These are phyloP conservation scores for Tuber borchii DNA, from an alignment of 495 filamentous ascomycete species.

Conservation along the genomic window DNA sequence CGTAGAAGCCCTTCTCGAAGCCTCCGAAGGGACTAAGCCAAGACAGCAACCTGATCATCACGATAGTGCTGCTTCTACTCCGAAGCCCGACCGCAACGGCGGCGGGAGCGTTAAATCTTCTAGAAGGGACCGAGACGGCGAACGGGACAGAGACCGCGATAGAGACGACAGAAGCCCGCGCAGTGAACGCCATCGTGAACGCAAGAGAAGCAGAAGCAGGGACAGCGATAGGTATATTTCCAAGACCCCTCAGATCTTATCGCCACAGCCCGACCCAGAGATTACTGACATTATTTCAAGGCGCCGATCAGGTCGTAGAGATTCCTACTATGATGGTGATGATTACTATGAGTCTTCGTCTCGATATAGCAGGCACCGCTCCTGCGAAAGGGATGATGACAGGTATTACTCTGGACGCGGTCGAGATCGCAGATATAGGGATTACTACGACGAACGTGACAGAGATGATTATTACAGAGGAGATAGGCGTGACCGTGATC, in stretches of 20 bases:
- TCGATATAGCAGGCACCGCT: constrained; percentile 41
- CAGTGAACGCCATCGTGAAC: constrained; percentile 45
- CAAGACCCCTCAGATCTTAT: not conserved
- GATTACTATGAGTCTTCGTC: constrained; percentile 59
- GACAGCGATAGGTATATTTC: constrained; percentile 46
- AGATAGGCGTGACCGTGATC: constrained; percentile 49
- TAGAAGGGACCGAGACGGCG: constrained; percentile 48
- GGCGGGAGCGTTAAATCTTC: constrained; percentile 43
- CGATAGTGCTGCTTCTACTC: constrained; percentile 46
- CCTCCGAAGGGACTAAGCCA: constrained; percentile 60
- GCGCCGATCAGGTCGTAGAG: constrained; percentile 49
- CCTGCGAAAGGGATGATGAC: constrained; percentile 58
- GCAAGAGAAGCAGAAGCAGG: constrained; percentile 45
- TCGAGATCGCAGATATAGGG: constrained; percentile 66
- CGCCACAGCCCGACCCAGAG: not conserved
- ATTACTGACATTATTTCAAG: constrained; percentile 29
- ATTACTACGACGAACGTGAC: constrained; percentile 56
- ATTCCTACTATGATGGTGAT: constrained; percentile 57
- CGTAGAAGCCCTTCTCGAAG: constrained; percentile 89
- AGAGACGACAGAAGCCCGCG: constrained; percentile 62
- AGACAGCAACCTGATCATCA: constrained; percentile 56
- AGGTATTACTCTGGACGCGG: constrained; percentile 68
- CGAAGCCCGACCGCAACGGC: constrained; percentile 49
- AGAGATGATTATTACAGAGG: constrained; percentile 52
- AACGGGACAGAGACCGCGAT: constrained; percentile 54